Evolutionary conservation across 176 grass and related monocot species (phyloP), one percentile per base, ranked within the genome.

Genomic region (Hordeum marinum): DNA sequence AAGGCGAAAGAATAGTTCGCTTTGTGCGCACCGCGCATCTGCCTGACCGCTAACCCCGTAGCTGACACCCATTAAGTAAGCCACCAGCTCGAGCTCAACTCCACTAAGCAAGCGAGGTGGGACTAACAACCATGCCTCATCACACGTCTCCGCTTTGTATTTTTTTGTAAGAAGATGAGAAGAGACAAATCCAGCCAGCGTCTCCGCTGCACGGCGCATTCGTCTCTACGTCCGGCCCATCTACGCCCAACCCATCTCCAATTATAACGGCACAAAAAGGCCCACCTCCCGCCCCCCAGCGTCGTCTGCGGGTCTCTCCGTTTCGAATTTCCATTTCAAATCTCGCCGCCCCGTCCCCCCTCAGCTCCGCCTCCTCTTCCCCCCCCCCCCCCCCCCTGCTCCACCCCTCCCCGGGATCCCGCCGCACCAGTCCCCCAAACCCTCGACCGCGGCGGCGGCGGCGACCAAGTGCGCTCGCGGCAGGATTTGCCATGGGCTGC

Each of bases 1-100:
- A 93, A 89, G 86, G 84, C 84, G 89, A 91, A 93, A 91, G 80
- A 91, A 89, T 89, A 91, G 78, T 85, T 93, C 62, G 50, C 73
- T 88, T 8, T 88, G 81, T 79, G 87, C 81, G 75, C 89, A 77
- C 60, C 81, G 74, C 73, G 89, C 87, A 62, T 1, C 23, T 25
- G 23, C 9, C 26, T 15, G 12, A 8, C 1, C 6, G 31, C 62
- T 0, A 15, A 3, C 62, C 0, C 26, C 7, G 61, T 26, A 7
- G 62, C 13, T 64, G 62, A 64, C 14, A 2, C 5, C 26, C 62
- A 15, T 1, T 29, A 63, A 9, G 55, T n/a, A 63, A 63, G 61
- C 5, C 1, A 29, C 14, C 6, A 29, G 25, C 4, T 4, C 1
- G 61, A 63, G n/a, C 29, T 29, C 29, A 29, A 29, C 29, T 29